Conservation (phyloP, 345 rosid genomes). For the Sisymbrium altissimum region DNA sequence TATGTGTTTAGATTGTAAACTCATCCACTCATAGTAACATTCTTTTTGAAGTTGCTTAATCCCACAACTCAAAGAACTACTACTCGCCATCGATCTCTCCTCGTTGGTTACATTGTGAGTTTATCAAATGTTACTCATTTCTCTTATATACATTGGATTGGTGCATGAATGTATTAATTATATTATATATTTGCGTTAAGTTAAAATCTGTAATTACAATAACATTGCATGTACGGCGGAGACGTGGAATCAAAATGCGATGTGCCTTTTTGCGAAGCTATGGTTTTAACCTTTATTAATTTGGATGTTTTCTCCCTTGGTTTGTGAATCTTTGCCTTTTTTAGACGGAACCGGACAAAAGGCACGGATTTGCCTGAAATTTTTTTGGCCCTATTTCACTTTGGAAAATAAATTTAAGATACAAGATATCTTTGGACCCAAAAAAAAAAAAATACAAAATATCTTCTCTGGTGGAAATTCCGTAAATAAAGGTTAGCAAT, state of each 20-base stretch:
- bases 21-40: constrained; percentile 29
- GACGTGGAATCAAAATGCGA: constrained; percentile 11
- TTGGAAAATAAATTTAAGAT: neutral
- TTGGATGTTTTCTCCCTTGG: constrained; percentile 6
- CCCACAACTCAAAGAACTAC: neutral
- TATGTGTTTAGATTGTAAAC: constrained; percentile 17
- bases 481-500: neutral
- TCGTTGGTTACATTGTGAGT: neutral
- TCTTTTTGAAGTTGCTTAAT: constrained; percentile 5
- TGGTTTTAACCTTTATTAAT: neutral
- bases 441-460: no score
- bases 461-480: neutral
- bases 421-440: neutral
- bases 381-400: neutral
- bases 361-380: neutral
- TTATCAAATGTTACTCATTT: neutral
- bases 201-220: neutral
- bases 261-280: neutral
- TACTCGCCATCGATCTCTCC: constrained; percentile 12
- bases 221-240: constrained; percentile 13
- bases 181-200: neutral
- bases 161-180: neutral
- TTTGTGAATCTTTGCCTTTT: constrained; percentile 7
- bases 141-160: constrained; percentile 4
- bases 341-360: neutral